Evolutionary conservation across 202 grass and related monocot species (phyloP).

Genomic region (Miscanthus sacchariflorus): DNA sequence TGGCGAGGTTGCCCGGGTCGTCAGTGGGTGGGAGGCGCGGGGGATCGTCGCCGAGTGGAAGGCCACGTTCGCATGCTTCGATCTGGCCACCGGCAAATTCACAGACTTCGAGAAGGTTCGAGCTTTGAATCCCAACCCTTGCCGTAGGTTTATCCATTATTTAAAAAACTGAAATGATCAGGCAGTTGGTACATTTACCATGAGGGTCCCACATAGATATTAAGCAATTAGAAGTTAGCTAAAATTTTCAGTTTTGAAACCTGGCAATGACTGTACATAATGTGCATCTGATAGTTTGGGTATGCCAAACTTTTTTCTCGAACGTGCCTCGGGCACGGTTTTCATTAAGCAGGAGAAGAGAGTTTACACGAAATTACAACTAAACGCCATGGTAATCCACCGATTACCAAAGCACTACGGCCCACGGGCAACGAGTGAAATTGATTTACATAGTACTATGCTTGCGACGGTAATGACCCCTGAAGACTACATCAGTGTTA

Average conservation of each 20-base stretch:
- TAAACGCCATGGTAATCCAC: no score
- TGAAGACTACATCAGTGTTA: no score
- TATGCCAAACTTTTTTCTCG: neutral
- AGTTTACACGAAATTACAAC: no score
- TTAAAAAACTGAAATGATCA: neutral
- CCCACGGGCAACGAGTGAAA: no score
- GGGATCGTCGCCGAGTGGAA: constrained; percentile 86
- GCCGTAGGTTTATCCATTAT: neutral
- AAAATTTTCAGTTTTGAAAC: neutral
- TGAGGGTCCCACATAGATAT: neutral
- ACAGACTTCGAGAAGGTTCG: constrained; percentile 65
- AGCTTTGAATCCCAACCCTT: neutral
- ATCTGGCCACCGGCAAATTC: constrained; percentile 62
- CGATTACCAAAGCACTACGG: no score
- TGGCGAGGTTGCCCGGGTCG: constrained; percentile 68
- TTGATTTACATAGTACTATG: no score
- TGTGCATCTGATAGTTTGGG: neutral
- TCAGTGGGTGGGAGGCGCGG: constrained; percentile 73
- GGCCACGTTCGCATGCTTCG: constrained; percentile 70
- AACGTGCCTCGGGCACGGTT: no score
- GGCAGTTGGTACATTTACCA: neutral
- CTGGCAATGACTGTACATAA: neutral
- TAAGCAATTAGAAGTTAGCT: neutral
- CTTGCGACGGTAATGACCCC: no score
- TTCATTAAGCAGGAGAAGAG: no score